phyloP scores from a whole-genome alignment of 768 basidiomycete species.

The Mycena haematopus region DNA sequence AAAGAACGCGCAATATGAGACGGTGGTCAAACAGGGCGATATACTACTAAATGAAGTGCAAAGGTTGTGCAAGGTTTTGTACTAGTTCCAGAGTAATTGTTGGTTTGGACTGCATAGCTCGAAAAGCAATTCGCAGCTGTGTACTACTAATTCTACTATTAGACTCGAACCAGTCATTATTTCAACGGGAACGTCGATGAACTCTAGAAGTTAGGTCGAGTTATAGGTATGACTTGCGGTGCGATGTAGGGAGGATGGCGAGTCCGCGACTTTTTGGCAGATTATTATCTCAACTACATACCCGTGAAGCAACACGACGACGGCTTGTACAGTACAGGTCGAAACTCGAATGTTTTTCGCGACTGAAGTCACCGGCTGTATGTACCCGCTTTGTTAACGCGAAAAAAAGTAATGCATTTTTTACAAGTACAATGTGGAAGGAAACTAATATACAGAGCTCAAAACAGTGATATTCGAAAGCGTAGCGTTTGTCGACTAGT shows the following conservation, averaged over 20 bases:
- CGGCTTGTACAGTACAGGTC: no score
- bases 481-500: not conserved
- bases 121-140: not conserved
- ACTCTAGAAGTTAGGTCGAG: no score
- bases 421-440: no score
- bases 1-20: constrained; percentile 89
- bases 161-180: not conserved
- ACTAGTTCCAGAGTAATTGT: constrained; percentile 37
- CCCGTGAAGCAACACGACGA: no score
- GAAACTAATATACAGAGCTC: no score
- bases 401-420: no score
- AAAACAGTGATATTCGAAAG: not conserved
- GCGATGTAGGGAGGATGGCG: not conserved
- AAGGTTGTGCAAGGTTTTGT: constrained; percentile 88
- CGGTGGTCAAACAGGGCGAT: constrained; percentile 93
- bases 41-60: constrained; percentile 86
- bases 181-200: not conserved
- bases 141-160: not conserved
- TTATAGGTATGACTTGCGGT: not conserved
- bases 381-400: no score
- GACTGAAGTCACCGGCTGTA: no score
- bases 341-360: no score
- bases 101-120: not conserved
- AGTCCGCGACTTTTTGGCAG: not conserved
- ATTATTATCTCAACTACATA: no score